Evolutionary conservation across 2,329 filamentous ascomycete species (phyloP).

Genomic region (Fusarium subtropicale): DNA sequence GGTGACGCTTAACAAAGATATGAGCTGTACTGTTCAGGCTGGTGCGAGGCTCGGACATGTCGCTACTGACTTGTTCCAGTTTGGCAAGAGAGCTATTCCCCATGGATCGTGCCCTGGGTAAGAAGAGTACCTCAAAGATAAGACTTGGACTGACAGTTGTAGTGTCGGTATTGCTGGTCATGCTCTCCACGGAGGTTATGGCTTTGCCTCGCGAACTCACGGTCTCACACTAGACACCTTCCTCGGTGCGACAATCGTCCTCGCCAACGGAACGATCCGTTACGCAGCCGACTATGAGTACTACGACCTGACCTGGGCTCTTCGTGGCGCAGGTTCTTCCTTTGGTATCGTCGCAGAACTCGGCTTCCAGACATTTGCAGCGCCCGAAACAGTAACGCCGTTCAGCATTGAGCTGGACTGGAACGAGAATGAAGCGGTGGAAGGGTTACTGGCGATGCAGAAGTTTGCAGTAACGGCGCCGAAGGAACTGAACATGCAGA

Average conservation of each 20-base stretch:
- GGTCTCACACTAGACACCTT: conserved; percentile 49
- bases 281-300: conserved; percentile 42
- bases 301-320: conserved; percentile 49
- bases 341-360: conserved; percentile 50
- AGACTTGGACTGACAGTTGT: conserved; percentile 7
- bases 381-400: conserved; percentile 35
- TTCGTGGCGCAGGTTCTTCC: conserved; percentile 49
- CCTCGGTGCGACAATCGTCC: conserved; percentile 47
- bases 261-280: conserved; percentile 44
- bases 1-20: conserved; percentile 43
- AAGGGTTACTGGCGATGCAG: conserved; percentile 45
- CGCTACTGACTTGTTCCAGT: conserved; percentile 54
- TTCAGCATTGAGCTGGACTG: conserved; percentile 43
- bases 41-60: conserved; percentile 64
- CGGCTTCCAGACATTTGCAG: conserved; percentile 45
- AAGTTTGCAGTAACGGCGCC: conserved; percentile 40
- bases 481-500: conserved; percentile 48
- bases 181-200: conserved; percentile 49
- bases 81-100: conserved; percentile 56
- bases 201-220: conserved; percentile 46
- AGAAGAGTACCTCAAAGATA: conserved; percentile 1
- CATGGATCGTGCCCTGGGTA: conserved; percentile 67
- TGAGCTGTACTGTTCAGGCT: conserved; percentile 49
- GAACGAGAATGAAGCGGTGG: conserved; percentile 29
- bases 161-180: conserved; percentile 49